Conservation (phyloP, 306 rosid genomes). For the Vicia sativa region DNA sequence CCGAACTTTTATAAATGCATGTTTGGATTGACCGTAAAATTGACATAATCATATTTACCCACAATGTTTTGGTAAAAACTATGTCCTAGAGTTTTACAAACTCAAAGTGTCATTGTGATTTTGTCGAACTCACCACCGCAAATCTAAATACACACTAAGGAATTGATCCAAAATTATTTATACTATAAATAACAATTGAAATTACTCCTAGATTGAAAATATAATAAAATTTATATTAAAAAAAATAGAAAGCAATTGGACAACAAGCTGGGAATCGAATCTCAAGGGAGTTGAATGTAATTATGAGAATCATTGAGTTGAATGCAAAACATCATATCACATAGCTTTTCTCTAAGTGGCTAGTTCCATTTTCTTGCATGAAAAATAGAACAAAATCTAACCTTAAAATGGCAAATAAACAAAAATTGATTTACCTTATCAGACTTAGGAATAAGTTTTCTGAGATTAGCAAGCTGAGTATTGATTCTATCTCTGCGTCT, state of each 20-base stretch:
- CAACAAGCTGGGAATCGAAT: too few species aligned
- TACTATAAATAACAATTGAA: too few species aligned
- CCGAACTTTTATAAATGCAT: too few species aligned
- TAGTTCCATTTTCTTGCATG: background rate
- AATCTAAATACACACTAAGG: background rate
- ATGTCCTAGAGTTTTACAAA: too few species aligned
- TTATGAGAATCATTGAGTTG: background rate
- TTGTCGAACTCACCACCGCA: too few species aligned
- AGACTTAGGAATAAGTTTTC: slow-evolving; percentile 89
- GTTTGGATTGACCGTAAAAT: too few species aligned
- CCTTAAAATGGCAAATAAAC: slow-evolving; percentile 4
- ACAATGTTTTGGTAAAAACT: too few species aligned
- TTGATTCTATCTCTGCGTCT: slow-evolving; percentile 92
- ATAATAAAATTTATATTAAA: too few species aligned
- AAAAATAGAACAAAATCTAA: background rate
- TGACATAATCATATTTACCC: too few species aligned
- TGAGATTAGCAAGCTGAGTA: slow-evolving; percentile 88
- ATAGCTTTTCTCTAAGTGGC: background rate
- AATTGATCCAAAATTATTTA: background rate
- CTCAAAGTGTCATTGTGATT: too few species aligned
- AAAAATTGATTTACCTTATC: slow-evolving; percentile 65
- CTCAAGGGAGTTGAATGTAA: background rate
- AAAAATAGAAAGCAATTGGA: too few species aligned
- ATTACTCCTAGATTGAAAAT: background rate
- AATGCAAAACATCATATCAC: background rate